Base-by-base conservation (phyloP, 2,329 filamentous ascomycete genomes). In the Botryotinia convoluta region DNA sequence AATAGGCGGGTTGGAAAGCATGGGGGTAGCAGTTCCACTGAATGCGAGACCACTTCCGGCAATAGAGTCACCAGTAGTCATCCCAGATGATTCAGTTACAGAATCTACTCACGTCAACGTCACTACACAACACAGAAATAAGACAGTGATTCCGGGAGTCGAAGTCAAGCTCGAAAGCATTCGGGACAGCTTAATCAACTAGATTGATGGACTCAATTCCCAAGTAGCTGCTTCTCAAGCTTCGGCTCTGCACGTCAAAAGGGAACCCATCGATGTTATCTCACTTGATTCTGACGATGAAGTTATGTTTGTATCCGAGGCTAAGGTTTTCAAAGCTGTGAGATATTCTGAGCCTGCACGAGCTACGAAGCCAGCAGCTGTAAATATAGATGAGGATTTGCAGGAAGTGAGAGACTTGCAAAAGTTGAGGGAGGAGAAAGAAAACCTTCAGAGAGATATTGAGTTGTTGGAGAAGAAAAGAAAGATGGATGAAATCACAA, bases 241-340 rank as follows among this genome's bases (percentile, higher is more conserved):
- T 51, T 16, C 48, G 2, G 0, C 1, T 9, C 1, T 5, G 0
- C 20, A 4, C 1, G 4, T 48, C 12, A 48, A 65, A 18, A 26
- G 1, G 5, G 12, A 65, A 45, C 42, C 42, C 3, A 32, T 26
- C 6, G n/a, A 26, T 26, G 6, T 35, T 9, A 26, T 18, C 0
- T 32, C 62, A 35, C 10, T 35, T 65, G 29, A 48, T 48, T 48
- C 29, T 9, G 62, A 65, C 12, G 62, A 65, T 26, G 42, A 65
- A 3, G 1, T 48, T 1, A 26, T 48, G 0, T 65, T 51, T 18
- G 20, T n/a, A 10, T 65, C 63, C 18, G 63, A 65, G 29, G n/a
- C 29, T 4, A 48, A n/a, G 1, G 44, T 35, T 26, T 16, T 12
- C 29, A 48, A 48, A 10, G 22, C 48, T 26, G 1, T 16, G 12